Base-by-base conservation (phyloP, 139 green algal genomes). In the Pseudopediastrum boryanum region DNA sequence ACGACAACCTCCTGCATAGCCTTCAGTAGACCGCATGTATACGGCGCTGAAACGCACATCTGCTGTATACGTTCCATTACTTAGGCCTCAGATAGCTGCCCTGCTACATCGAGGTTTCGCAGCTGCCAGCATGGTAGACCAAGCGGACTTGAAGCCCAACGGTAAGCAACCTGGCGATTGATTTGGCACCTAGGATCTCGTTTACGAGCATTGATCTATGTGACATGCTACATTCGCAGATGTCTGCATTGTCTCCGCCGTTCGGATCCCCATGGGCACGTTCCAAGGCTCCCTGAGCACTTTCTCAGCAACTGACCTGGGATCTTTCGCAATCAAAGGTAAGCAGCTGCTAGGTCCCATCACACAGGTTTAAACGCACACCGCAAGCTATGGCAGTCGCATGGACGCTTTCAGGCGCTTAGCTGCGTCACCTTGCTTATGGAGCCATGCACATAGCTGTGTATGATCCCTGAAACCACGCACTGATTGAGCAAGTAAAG, bases 291-390 rank as follows among this genome's bases (percentile, higher is more conserved):
- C 77, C 0, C 79, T 98, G 12, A 82, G 85, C 0, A 61, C 69
- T 0, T 71, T 96, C 6, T 84, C 89, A 12, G 94, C 94, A 25
- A 86, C 89, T 10, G 77, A 94, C n/a, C 85, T 98, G 6, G 94
- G 94, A 0, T 59, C 75, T 2, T 29, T 90, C 1, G 94, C 92
- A 9, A 98, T 98, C 78, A 80, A 86, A 66, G 94, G 85, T 86
- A 36, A 35, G 62, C n/a, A 33, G 1, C 6, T 13, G 29, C 7
- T 7, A 23, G 16, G 75, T 67, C 43, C 25, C 27, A 9, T n/a
- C 4, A 56, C 68, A 23, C 25, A 16, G 63, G 46, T 39, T 31
- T 41, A 31, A 6, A 27, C 29, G 12, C 35, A 27, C 59, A 25
- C 25, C 16, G 21, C 19, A 21, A 16, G 25, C 1, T 25, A 27